Evolutionary conservation across 2,329 filamentous ascomycete genomes (phyloP), one percentile per base, ranked within the genome.

Genomic region (Herpotrichia juniperi): DNA sequence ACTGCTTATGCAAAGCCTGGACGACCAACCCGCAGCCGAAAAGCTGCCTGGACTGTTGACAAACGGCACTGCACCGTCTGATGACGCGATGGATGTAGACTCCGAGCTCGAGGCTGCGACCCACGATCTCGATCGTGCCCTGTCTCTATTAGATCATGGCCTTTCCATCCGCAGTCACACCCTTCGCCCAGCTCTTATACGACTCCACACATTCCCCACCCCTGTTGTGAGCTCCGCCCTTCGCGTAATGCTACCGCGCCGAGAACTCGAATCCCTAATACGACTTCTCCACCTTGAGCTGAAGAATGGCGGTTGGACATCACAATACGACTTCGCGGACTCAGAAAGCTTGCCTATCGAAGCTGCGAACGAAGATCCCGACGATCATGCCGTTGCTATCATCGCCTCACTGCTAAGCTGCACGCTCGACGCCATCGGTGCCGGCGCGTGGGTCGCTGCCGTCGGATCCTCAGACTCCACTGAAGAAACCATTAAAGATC

Each of bases 341-440:
- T 72, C 78, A 46, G 75, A 79, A 25, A 43, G 22, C 10, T 39
- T 54, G 2, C 46, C 51, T 3, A 26, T 24, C 1, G 62, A 66
- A 8, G 53, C 72, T 12, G 72, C 77, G 21, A 74, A 76, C n/a
- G 78, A 80, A 7, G 76, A 79, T 3, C 83, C 85, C 0, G 84
- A 87, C 17, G 86, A 91, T 62, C 84, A 84, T 44, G 85, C 87
- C 46, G 87, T 93, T 58, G 80, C 84, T 14, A 82, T 90, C 34
- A 87, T 93, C 56, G 84, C 88, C 14, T 85, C 87, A 58, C 78
- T 93, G 3, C 80, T 93, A 25, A 86, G 86, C 57, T 85, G 86
- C 63, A 90, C 89, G 54, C 80, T 93, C 37, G 90, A 93, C 71
- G 86, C 90, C 0, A 83, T 93, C 14, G 89, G 89, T 1, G 81